A percentile compares a stretch with the other conserved stretches of the same genome.
Conservation (phyloP, 2,329 filamentous ascomycete species). For the Bipolaris victoriae region DNA sequence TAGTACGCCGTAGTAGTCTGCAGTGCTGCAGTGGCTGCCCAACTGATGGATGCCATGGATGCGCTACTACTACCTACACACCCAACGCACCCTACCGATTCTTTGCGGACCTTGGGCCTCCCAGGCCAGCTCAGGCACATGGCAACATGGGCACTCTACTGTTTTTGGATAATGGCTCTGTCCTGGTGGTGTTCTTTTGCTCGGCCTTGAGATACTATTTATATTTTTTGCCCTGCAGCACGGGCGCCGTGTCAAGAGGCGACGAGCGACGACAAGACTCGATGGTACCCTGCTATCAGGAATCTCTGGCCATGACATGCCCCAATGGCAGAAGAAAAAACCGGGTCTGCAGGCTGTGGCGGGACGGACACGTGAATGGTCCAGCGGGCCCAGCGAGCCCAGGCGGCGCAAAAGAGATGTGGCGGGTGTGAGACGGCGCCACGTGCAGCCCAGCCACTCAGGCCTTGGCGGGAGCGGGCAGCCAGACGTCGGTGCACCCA, state of each 20-base stretch:
- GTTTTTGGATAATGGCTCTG: background rate
- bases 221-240: background rate
- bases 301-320: background rate
- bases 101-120: background rate
- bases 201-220: background rate
- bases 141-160: background rate
- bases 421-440: conserved; percentile 15
- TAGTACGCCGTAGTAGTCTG: conserved; percentile 10
- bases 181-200: background rate
- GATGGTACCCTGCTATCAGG: background rate
- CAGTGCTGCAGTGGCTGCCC: conserved; percentile 8
- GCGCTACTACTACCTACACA: background rate
- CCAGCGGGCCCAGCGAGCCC: too few relatives aligned
- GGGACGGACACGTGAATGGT: background rate
- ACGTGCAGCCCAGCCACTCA: conserved; percentile 23
- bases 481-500: conserved; percentile 23
- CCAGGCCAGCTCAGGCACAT: background rate
- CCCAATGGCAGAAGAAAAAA: background rate
- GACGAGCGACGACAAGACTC: conserved; percentile 3
- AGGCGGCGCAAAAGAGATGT: background rate
- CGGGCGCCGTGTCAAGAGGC: conserved; percentile 6
- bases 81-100: too few relatives aligned
- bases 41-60: background rate
- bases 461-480: conserved; percentile 17
- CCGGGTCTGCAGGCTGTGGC: background rate